A percentile compares a stretch with the other conserved stretches of the same genome.
Evolutionary conservation across 352 stramenopile species (phyloP).

Genomic region (Pythium chondricola): DNA sequence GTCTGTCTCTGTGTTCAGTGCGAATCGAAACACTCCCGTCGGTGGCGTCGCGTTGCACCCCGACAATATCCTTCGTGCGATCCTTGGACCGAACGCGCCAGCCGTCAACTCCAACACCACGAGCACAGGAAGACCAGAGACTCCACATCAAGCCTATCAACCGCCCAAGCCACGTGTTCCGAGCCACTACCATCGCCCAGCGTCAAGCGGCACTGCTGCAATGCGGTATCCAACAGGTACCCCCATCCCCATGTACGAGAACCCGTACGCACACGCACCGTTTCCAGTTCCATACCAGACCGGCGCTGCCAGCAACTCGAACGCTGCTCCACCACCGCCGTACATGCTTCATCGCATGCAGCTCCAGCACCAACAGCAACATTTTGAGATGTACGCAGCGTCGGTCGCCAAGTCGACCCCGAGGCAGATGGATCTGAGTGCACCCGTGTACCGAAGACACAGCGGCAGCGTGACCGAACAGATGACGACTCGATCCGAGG

Average conservation of each 20-base stretch:
- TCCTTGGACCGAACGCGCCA: slow-evolving; percentile 49
- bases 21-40: slow-evolving; percentile 51
- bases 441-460: slow-evolving; percentile 35
- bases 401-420: slow-evolving; percentile 24
- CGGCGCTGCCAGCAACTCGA: not conserved
- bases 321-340: slow-evolving; percentile 1
- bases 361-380: slow-evolving; percentile 7
- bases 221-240: not conserved
- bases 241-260: slow-evolving; percentile 9
- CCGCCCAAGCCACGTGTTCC: not conserved
- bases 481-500: slow-evolving; percentile 49
- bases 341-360: slow-evolving; percentile 19
- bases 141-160: no score
- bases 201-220: not conserved
- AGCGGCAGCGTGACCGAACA: slow-evolving; percentile 68
- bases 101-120: no score
- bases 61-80: slow-evolving; percentile 70
- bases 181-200: not conserved
- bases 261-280: not conserved
- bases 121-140: no score
- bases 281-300: slow-evolving; percentile 9
- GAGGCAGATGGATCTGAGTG: not conserved
- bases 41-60: slow-evolving; percentile 66
- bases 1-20: slow-evolving; percentile 39
- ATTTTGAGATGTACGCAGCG: not conserved